Percentiles rank a stretch among this genome's conserved stretches.
Evolutionary conservation across 140 eudicot genomes (phyloP).

Genomic region (Ambrosia hybrid): DNA sequence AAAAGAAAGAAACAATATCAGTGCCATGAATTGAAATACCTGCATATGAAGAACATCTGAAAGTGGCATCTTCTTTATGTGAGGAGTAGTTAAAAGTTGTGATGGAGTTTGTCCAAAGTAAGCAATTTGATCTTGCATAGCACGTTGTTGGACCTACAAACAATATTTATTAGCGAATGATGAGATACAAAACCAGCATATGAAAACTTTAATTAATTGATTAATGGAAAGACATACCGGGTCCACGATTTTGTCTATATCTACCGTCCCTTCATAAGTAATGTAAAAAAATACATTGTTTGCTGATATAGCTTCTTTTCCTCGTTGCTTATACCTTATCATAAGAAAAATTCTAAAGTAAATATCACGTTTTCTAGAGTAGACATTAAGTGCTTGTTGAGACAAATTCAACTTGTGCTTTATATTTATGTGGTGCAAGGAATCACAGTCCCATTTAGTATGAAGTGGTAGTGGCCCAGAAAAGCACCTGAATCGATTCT

Average conservation of each 20-base stretch:
- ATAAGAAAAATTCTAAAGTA: conserved; percentile 11
- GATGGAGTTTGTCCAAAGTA: conserved; percentile 99
- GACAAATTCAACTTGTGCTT: too few relatives aligned
- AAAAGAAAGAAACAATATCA: neutral
- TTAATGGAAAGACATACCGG: conserved; percentile 57
- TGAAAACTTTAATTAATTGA: neutral
- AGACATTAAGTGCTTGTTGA: too few relatives aligned
- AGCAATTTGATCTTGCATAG: conserved; percentile 97
- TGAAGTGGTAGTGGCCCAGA: too few relatives aligned
- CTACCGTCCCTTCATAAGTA: conserved; percentile 94
- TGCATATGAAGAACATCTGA: conserved; percentile 94
- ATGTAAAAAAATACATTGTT: conserved; percentile 91
- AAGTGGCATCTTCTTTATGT: conserved; percentile 86
- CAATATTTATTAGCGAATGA: conserved; percentile 2
- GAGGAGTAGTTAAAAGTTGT: conserved; percentile 88
- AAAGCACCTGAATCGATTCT: too few relatives aligned
- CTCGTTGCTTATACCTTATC: conserved; percentile 91
- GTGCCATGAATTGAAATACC: conserved; percentile 42
- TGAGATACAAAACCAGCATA: conserved; percentile 16
- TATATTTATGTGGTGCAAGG: too few relatives aligned
- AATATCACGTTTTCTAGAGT: neutral
- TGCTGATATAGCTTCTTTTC: conserved; percentile 90
- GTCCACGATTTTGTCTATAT: conserved; percentile 83
- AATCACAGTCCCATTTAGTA: too few relatives aligned
- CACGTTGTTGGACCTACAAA: conserved; percentile 83